These are phyloP conservation scores for Graphiopsis chlorocephala DNA, from an alignment of 2,329 filamentous ascomycete species.

Conservation along the genomic window DNA sequence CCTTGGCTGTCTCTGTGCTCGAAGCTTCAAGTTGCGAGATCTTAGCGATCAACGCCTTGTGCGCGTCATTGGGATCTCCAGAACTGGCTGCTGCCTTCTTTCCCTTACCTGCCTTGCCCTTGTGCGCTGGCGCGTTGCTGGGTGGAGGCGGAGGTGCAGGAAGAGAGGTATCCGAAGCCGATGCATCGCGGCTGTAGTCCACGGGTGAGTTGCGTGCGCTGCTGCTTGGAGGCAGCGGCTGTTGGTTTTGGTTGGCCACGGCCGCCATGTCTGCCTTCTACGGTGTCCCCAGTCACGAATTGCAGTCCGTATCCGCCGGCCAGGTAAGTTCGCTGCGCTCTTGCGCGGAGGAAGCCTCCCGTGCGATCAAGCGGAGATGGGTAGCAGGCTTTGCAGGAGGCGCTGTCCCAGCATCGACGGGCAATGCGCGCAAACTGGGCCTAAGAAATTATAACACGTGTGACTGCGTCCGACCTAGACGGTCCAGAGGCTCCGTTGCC, in stretches of 20 bases:
- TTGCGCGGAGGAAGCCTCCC: constrained; percentile 14
- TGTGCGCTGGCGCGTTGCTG: constrained; percentile 54
- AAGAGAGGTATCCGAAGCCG: constrained; percentile 31
- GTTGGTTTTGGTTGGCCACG: constrained; percentile 31
- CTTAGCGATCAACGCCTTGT: constrained; percentile 85
- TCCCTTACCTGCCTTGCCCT: constrained; percentile 79
- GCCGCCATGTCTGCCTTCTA: constrained; percentile 32
- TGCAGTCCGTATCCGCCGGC: background rate
- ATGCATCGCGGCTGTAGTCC: constrained; percentile 31
- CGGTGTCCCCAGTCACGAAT: constrained; percentile 5
- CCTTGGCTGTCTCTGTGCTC: constrained; percentile 88
- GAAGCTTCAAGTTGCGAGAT: constrained; percentile 95
- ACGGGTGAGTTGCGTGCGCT: constrained; percentile 29
- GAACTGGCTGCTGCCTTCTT: constrained; percentile 54
- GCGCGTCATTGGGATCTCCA: constrained; percentile 83
- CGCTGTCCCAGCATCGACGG: constrained; percentile 34
- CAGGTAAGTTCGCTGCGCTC: constrained; percentile 10
- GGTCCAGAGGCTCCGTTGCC: background rate
- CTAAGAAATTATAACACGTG: background rate
- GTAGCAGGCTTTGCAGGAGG: constrained; percentile 16
- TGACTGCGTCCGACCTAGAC: background rate
- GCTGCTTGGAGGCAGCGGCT: constrained; percentile 27
- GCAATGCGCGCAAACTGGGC: constrained; percentile 19
- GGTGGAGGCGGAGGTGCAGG: constrained; percentile 38
- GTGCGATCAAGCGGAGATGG: background rate